Percentiles rank a stretch among this genome's conserved stretches.
These are phyloP conservation scores for Globisporangium takayamanum DNA, from an alignment of 352 stramenopile genomes.

Conservation along the genomic window DNA sequence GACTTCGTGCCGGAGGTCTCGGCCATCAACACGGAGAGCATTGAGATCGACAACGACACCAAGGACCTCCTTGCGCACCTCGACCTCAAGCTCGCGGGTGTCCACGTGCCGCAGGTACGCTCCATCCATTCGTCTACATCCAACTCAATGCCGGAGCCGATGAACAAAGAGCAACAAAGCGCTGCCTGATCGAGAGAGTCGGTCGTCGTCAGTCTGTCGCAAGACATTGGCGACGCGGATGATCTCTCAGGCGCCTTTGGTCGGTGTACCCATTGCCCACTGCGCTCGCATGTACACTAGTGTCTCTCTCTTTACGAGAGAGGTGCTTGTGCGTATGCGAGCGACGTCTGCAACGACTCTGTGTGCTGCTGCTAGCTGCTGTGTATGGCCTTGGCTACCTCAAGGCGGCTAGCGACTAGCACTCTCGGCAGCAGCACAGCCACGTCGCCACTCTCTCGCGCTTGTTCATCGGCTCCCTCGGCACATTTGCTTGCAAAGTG, in stretches of 20 bases:
- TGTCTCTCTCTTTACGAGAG: background rate
- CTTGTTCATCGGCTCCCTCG: constrained; percentile 46
- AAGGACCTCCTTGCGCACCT: constrained; percentile 96
- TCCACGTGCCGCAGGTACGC: constrained; percentile 86
- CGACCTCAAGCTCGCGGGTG: constrained; percentile 88
- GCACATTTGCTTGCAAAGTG: constrained; percentile 13
- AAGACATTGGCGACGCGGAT: background rate
- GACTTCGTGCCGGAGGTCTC: constrained; percentile 99
- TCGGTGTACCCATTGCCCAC: constrained; percentile 63
- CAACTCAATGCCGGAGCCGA: constrained; percentile 76
- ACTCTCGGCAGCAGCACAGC: background rate
- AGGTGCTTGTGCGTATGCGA: too few species aligned
- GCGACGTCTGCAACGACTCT: too few species aligned
- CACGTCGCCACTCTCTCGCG: background rate
- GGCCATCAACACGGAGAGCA: constrained; percentile 89
- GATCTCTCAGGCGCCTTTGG: constrained; percentile 14
- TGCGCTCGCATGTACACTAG: constrained; percentile 10
- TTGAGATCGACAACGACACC: constrained; percentile 98
- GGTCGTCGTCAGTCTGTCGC: background rate
- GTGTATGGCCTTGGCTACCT: background rate
- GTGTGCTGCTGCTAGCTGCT: too few species aligned
- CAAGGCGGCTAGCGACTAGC: background rate
- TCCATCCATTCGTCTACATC: constrained; percentile 3
- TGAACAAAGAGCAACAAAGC: constrained; percentile 26
- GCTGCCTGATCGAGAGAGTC: constrained; percentile 7